Evolutionary conservation across 768 basidiomycete genomes (phyloP).

Genomic region (Albatrellus ellisii): DNA sequence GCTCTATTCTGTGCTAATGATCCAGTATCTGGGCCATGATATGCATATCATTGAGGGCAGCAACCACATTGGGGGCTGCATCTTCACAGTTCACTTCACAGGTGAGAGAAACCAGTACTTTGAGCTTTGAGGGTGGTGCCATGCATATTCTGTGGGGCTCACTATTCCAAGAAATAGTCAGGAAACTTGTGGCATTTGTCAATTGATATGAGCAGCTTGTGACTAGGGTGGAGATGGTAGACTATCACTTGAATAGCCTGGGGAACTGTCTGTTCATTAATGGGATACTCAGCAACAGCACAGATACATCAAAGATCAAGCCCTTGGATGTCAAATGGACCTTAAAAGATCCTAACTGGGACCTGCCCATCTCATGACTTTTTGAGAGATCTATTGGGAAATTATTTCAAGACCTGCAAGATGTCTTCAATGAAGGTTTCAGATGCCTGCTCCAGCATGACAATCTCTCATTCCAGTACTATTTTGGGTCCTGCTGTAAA

Average conservation of each 20-base stretch:
- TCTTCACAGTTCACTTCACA: conserved; percentile 10
- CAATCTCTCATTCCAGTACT: conserved; percentile 15
- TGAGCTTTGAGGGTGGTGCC: conserved; percentile 12
- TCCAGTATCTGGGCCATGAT: conserved; percentile 5
- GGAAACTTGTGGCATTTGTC: conserved; percentile 7
- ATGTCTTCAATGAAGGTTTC: conserved; percentile 9
- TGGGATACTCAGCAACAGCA: neutral
- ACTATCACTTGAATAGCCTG: conserved; percentile 5
- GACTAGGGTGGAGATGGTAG: conserved; percentile 5
- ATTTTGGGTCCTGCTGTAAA: conserved; percentile 5
- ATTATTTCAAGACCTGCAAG: conserved; percentile 5
- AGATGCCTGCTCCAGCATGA: conserved; percentile 11
- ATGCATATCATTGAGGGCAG: conserved; percentile 9
- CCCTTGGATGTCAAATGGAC: conserved; percentile 6
- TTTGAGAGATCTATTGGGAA: conserved; percentile 7
- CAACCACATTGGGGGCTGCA: conserved; percentile 8
- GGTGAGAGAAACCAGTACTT: conserved; percentile 10
- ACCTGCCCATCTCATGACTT: conserved; percentile 8
- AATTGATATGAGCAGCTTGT: neutral
- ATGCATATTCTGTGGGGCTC: conserved; percentile 13
- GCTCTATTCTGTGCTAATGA: conserved; percentile 9
- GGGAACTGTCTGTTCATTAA: conserved; percentile 12
- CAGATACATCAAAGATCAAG: conserved; percentile 3
- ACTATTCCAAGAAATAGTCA: conserved; percentile 4
- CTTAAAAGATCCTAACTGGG: neutral